These are phyloP conservation scores for Nymphaea colorata DNA, from an alignment of 164 flowering plant genomes.

Conservation along the genomic window DNA sequence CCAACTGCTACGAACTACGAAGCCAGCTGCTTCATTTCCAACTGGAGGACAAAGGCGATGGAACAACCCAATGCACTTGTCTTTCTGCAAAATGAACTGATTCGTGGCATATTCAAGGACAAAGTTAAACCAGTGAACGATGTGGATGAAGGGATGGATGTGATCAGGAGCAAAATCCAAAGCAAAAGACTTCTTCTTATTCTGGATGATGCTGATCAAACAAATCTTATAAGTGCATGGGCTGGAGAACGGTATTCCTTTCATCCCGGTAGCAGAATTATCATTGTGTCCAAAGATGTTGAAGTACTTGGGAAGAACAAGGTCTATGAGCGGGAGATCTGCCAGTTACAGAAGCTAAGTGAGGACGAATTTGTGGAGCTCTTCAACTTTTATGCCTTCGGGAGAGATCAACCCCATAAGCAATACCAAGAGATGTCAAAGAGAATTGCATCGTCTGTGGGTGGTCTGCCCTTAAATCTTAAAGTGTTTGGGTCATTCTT, in stretches of 20 bases:
- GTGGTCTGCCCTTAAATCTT: conserved; percentile 8
- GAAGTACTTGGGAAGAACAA: background rate
- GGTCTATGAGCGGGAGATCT: background rate
- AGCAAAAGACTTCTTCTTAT: conserved; percentile 1
- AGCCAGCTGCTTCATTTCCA: background rate
- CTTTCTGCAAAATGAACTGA: too few species aligned
- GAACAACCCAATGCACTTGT: too few species aligned
- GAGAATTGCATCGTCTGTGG: background rate
- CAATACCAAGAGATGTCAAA: background rate
- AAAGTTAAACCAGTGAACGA: background rate
- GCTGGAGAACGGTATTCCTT: conserved; percentile 2
- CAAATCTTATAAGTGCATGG: background rate
- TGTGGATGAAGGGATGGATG: background rate
- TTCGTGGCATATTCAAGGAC: background rate
- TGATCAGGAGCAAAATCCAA: background rate
- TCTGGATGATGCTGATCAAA: conserved; percentile 1
- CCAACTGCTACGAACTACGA: background rate
- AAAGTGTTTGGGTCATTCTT: conserved; percentile 7
- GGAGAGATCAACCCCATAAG: background rate
- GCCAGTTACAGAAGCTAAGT: background rate
- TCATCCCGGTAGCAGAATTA: conserved; percentile 6
- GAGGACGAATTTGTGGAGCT: conserved; percentile 1
- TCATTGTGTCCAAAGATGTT: background rate
- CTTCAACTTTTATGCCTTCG: background rate
- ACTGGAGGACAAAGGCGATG: background rate